Evolutionary conservation across 2,329 filamentous ascomycete genomes (phyloP), one percentile per base, ranked within the genome.

Genomic region (Diaporthe ampelina): DNA sequence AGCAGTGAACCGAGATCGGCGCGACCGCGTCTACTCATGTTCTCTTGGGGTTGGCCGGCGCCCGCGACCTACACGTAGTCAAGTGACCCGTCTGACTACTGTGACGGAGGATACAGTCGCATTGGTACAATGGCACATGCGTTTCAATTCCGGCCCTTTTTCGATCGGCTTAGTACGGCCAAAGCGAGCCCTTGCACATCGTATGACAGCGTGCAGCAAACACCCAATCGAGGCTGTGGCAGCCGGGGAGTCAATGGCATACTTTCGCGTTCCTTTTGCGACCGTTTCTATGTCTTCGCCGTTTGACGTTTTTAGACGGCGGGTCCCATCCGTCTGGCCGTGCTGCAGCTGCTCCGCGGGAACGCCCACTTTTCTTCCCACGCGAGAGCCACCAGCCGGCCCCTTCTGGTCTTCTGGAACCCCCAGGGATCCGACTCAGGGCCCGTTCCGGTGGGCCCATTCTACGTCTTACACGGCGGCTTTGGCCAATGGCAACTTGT

Each of bases 401-500:
- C 45, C 48, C 19, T 19, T 35, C 19, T 40, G 37, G 32, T 21
- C n/a, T 37, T 26, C 63, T 50, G 45, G 63, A 40, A 35, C n/a
- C 63, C n/a, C 63, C 13, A 29, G 48, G 63, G n/a, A 21, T 40
- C 63, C 63, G 63, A 68, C 63, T 68, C 57, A 52, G 68, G 43
- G 35, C 57, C 57, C 57, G 52, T 21, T 35, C 21, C 32, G n/a
- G 74, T 71, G 67, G 74, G 68, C 40, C 74, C 43, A 54, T n/a
- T 63, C 56, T 56, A 35, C 50, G 45, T 70, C 67, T 70, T 74
- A 69, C 63, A 70, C 54, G 19, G 24, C 3, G 21, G 11, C 54
- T 2, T n/a, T 59, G 67, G 40, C 74, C 74, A 75, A 75, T 75
- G n/a, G 29, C n/a, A n/a, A 19, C 6, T 35, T 3, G 6, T 57